phyloP scores from a whole-genome alignment of 1,284 basidiomycete species.

The Puccinia novopanici region DNA sequence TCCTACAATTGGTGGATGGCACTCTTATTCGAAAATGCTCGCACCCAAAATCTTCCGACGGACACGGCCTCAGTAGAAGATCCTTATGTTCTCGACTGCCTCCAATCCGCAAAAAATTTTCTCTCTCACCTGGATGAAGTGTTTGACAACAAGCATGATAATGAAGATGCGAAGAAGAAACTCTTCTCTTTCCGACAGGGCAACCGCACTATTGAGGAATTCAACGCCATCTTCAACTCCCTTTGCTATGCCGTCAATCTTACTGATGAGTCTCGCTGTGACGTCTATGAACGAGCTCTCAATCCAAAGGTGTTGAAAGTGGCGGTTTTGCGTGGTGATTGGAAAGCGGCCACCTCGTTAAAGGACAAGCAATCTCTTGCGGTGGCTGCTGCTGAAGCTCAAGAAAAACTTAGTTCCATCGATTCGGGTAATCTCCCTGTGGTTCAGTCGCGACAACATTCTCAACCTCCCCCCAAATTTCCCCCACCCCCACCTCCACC shows the following conservation, averaged over 20 bases:
- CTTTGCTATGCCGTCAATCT: background rate
- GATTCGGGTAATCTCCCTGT: background rate
- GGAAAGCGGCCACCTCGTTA: background rate
- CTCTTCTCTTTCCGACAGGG: background rate
- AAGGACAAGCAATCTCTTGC: background rate
- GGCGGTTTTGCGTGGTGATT: background rate
- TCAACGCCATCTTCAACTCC: constrained; percentile 15
- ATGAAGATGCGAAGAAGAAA: background rate
- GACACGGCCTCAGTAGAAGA: background rate
- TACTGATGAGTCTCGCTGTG: constrained; percentile 22
- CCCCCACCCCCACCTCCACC: background rate
- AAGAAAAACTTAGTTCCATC: background rate
- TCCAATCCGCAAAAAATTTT: background rate
- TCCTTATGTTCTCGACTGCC: background rate
- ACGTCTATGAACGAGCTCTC: constrained; percentile 1
- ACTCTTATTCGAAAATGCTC: constrained; percentile 17
- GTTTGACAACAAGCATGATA: too few relatives aligned
- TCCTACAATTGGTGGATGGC: constrained; percentile 35
- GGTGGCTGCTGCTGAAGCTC: background rate
- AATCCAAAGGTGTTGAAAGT: constrained; percentile 7
- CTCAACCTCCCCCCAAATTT: background rate
- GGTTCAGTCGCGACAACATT: background rate
- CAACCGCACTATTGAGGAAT: background rate
- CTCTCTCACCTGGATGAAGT: background rate
- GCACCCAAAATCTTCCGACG: background rate